phyloP scores from a whole-genome alignment of 257 asterid species.

The Jaltomata sinuosa region DNA sequence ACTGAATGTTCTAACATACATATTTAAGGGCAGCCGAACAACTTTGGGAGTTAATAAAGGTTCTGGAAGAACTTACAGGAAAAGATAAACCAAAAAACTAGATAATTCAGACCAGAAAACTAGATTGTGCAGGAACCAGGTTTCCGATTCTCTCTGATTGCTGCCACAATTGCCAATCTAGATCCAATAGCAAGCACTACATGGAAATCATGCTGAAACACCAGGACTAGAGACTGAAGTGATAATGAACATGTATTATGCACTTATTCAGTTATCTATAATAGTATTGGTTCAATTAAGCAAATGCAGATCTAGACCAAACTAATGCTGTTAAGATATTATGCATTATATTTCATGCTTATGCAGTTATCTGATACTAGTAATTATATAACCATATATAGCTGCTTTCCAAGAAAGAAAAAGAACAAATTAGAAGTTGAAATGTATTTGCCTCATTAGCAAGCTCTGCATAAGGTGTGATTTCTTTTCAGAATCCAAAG shows the following conservation, averaged over 20 bases:
- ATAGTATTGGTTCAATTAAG: too few species aligned
- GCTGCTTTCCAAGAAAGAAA: neutral
- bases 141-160: neutral
- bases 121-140: neutral
- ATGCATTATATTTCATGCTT: neutral
- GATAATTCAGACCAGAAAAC: neutral
- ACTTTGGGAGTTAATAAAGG: neutral
- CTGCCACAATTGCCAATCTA: neutral
- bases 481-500: constrained; percentile 49
- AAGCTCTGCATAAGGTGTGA: constrained; percentile 59
- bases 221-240: neutral
- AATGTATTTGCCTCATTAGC: constrained; percentile 51
- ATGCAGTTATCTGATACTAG: neutral
- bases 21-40: neutral
- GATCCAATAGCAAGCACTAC: neutral
- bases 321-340: neutral
- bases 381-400: neutral
- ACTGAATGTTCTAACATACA: neutral
- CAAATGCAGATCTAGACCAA: too few species aligned
- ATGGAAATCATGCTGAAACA: neutral
- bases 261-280: neutral
- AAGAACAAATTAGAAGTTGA: neutral
- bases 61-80: neutral
- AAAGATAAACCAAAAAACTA: neutral
- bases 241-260: neutral